Evolutionary conservation across 192 early-diverging fungal genomes (phyloP).

Genomic region (Irineochytrium annulatum): DNA sequence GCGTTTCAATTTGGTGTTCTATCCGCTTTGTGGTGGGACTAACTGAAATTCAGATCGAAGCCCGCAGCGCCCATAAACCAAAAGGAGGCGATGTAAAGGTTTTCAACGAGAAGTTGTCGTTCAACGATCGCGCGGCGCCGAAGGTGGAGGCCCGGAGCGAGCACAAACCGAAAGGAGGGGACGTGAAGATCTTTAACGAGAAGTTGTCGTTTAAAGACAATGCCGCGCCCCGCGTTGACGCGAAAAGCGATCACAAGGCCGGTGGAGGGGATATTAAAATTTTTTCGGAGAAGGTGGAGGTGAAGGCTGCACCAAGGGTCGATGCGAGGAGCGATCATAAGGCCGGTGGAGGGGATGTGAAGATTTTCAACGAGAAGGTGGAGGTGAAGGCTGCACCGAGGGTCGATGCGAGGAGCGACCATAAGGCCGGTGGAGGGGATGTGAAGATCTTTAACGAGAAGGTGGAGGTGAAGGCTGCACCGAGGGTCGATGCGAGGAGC

Average conservation of each 20-base stretch:
- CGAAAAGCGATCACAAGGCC: background rate
- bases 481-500: slow-evolving; percentile 1
- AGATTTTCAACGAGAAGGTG: background rate
- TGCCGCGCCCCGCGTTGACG: slow-evolving; percentile 15
- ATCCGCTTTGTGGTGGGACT: too few species aligned
- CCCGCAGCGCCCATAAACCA: background rate
- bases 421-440: slow-evolving; percentile 6
- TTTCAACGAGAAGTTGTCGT: slow-evolving; percentile 17
- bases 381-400: slow-evolving; percentile 5
- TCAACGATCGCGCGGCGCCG: slow-evolving; percentile 10
- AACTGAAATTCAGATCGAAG: background rate
- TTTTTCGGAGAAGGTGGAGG: background rate
- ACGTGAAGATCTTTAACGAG: slow-evolving; percentile 11
- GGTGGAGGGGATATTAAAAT: background rate
- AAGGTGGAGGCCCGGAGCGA: too few species aligned
- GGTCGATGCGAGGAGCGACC: slow-evolving; percentile 9
- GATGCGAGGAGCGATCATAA: background rate
- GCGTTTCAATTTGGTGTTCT: too few species aligned
- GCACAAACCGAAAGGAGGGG: too few species aligned
- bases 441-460: slow-evolving; percentile 21
- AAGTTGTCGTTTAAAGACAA: slow-evolving; percentile 1
- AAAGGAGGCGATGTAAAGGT: slow-evolving; percentile 15
- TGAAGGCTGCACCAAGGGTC: background rate
- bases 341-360: background rate
- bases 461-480: slow-evolving; percentile 18